Base-by-base conservation (phyloP, 2,329 filamentous ascomycete genomes). In the Corynespora cassiicola region DNA sequence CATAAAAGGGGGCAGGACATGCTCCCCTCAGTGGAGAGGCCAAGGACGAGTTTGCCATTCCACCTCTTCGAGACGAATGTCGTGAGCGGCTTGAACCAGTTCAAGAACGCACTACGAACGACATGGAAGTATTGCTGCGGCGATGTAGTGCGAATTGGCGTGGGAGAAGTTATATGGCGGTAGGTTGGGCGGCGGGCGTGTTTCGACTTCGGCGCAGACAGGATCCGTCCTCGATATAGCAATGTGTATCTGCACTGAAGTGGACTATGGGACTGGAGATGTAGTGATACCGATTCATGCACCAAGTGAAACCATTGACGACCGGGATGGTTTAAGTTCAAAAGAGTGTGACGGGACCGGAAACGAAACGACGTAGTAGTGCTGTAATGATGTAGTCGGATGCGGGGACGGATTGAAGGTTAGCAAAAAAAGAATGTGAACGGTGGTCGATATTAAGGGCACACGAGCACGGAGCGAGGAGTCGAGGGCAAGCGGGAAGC, bases 1-100 rank as follows among this genome's bases (percentile, higher is more conserved):
- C 81, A 47, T 85, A 76, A 61, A 94, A 92, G 5, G 89, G 89
- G 34, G 76, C 51, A 11, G 81, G 80, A 66, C 89, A 95, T 12
- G 70, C 57, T 47, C 80, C 82, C 24, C 58, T 54, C n/a, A 71
- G 54, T 7, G 58, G 46, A 22, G 58, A 56, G 21, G 51, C 39
- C 32, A 55, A 36, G 42, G 63, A 61, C 41, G 49, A 36, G 46
- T 66, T 68, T 33, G 58, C 50, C 62, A 67, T 68, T 39, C 38
- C 43, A 45, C 29, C 29, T 44, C 8, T 29, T 32, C 17, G 31
- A 40, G 31, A n/a, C 11, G 27, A 19, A 20, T 37, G 11, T 31
- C 19, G 29, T 25, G 19, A 28, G 36, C 30, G 19, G 32, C 20
- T 39, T 31, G 24, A 50, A 35, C 45, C 37, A 25, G 39, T 45